phyloP scores from a whole-genome alignment of 768 basidiomycete genomes.

The Boletus speciosus region DNA sequence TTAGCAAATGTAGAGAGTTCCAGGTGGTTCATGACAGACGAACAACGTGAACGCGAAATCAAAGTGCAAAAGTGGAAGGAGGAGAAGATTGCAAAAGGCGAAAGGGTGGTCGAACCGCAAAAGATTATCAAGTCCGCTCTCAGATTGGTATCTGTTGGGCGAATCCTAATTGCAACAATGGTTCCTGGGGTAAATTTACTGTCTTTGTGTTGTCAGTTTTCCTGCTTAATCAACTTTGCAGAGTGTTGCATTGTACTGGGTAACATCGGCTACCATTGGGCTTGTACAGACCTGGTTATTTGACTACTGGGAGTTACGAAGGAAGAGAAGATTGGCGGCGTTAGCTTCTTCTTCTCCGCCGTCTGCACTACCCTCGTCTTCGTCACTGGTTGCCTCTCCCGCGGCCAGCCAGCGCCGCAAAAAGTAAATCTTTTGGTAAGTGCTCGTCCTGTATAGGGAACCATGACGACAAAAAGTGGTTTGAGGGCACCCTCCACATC shows the following conservation, averaged over 20 bases:
- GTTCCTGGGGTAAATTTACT: constrained; percentile 58
- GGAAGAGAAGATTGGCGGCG: constrained; percentile 25
- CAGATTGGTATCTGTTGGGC: constrained; percentile 55
- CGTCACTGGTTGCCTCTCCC: neutral
- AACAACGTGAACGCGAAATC: constrained; percentile 49
- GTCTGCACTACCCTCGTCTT: neutral
- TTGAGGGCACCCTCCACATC: constrained; percentile 54
- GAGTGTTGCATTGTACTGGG: constrained; percentile 75
- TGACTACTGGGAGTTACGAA: constrained; percentile 57
- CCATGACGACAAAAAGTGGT: constrained; percentile 77
- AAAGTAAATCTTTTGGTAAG: constrained; percentile 22
- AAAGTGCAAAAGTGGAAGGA: constrained; percentile 47
- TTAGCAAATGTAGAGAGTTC: constrained; percentile 79
- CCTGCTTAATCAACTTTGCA: constrained; percentile 7
- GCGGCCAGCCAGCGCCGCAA: neutral
- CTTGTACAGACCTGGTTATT: constrained; percentile 71
- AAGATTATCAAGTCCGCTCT: constrained; percentile 54
- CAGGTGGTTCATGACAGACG: constrained; percentile 65
- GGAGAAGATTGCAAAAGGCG: constrained; percentile 40
- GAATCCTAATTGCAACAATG: constrained; percentile 65
- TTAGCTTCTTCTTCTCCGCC: neutral
- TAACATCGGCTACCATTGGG: constrained; percentile 71
- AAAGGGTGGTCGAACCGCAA: constrained; percentile 43
- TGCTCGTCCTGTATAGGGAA: constrained; percentile 12
- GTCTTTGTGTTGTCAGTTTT: constrained; percentile 17